These are phyloP conservation scores for Pezicula radicicola DNA, from an alignment of 2,329 filamentous ascomycete species.

Conservation along the genomic window DNA sequence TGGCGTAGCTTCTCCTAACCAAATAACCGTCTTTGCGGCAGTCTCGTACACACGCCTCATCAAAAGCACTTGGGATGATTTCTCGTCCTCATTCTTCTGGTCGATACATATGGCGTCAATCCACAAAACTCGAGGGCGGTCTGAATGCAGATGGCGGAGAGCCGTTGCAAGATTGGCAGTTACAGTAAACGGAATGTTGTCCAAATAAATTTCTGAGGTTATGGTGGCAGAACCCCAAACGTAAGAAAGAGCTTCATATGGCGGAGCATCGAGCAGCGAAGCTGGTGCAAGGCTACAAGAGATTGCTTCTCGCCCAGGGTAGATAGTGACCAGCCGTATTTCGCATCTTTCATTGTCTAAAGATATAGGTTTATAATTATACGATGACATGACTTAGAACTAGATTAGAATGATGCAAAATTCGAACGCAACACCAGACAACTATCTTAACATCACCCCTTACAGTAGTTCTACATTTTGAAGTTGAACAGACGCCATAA, in stretches of 20 bases:
- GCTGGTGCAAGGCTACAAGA: no score
- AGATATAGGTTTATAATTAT: no score
- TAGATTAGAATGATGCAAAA: no score
- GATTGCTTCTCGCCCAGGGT: no score
- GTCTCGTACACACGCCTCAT: constrained; percentile 2
- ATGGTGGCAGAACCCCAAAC: neutral
- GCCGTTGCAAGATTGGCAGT: neutral
- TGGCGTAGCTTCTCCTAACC: constrained; percentile 1
- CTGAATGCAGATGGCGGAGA: neutral
- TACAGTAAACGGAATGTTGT: neutral
- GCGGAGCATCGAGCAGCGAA: neutral
- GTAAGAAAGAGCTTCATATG: neutral
- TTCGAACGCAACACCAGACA: no score
- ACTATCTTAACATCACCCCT: no score
- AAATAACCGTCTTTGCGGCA: neutral
- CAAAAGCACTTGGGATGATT: neutral
- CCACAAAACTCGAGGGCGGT: neutral
- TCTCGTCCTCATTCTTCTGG: constrained; percentile 1
- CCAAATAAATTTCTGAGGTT: neutral
- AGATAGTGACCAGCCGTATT: no score
- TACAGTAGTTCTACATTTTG: no score
- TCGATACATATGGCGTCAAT: no score
- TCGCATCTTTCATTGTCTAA: no score
- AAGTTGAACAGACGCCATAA: no score
- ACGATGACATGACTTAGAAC: no score